Conservation (phyloP, 331 rosid species). For the Spiraea crenata region DNA sequence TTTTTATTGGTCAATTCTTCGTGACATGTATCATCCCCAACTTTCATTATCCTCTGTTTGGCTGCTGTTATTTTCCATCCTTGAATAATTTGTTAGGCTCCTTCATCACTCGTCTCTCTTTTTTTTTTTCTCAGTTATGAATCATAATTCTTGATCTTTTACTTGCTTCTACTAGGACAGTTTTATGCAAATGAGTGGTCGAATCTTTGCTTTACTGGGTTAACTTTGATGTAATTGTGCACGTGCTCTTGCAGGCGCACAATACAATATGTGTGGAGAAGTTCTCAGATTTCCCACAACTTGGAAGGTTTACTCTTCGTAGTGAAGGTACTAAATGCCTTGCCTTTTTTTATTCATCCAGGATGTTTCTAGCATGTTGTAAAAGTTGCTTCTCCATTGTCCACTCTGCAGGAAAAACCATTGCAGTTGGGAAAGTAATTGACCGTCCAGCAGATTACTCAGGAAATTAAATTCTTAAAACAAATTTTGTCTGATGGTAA, state of each 20-base stretch:
- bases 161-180: no score
- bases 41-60: not conserved
- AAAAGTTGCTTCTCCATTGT: not conserved
- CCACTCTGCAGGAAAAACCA: constrained; percentile 70
- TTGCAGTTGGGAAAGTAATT: constrained; percentile 90
- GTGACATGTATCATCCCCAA: not conserved
- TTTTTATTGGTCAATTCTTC: not conserved
- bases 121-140: no score
- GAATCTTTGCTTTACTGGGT: not conserved
- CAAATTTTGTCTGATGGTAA: constrained; percentile 67
- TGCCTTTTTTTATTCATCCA: constrained; percentile 11
- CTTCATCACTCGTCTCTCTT: no score
- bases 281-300: constrained; percentile 77
- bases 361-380: constrained; percentile 13
- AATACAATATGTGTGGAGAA: constrained; percentile 73
- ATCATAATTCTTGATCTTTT: no score
- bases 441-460: constrained; percentile 26
- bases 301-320: constrained; percentile 98
- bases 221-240: not conserved
- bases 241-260: constrained; percentile 50
- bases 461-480: constrained; percentile 32
- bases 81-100: no score
- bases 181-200: not conserved
- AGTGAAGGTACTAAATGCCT: constrained; percentile 63
- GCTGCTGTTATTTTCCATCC: not conserved